These are phyloP conservation scores for Boletus barrowsii DNA, from an alignment of 768 basidiomycete species.

Conservation along the genomic window DNA sequence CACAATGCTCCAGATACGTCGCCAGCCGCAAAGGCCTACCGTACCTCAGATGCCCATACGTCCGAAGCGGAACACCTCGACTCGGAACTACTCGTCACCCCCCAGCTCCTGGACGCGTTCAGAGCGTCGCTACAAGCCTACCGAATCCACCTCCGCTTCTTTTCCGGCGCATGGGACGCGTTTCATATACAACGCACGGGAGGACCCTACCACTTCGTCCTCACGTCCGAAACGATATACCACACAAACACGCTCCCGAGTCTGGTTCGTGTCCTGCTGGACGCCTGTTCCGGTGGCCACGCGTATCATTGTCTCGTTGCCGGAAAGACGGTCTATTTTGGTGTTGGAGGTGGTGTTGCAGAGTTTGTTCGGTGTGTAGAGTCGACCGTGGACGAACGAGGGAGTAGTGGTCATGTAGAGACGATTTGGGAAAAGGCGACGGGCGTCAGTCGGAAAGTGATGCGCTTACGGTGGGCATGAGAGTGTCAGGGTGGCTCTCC, in stretches of 20 bases:
- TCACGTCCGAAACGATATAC: conserved; percentile 96
- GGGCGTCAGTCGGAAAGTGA: conserved; percentile 75
- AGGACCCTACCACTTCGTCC: conserved; percentile 61
- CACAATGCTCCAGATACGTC: conserved; percentile 52
- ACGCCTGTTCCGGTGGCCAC: conserved; percentile 29
- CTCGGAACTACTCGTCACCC: conserved; percentile 66
- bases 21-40: conserved; percentile 49
- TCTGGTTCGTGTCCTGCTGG: conserved; percentile 52
- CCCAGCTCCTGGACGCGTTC: conserved; percentile 65
- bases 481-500: no score
- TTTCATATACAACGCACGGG: conserved; percentile 39
- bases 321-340: conserved; percentile 91
- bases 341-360: conserved; percentile 84
- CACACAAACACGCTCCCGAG: conserved; percentile 57
- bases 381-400: neutral
- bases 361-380: conserved; percentile 63
- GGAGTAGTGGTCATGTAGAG: conserved; percentile 41
- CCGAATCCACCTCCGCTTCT: conserved; percentile 67
- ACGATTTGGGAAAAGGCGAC: conserved; percentile 61
- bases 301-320: conserved; percentile 67
- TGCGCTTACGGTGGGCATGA: conserved; percentile 55
- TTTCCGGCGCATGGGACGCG: conserved; percentile 75
- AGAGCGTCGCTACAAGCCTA: conserved; percentile 49
- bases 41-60: conserved; percentile 28
- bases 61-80: conserved; percentile 10